phyloP scores from a whole-genome alignment of 169 alveolate species.

The Eimeria acervulina region DNA sequence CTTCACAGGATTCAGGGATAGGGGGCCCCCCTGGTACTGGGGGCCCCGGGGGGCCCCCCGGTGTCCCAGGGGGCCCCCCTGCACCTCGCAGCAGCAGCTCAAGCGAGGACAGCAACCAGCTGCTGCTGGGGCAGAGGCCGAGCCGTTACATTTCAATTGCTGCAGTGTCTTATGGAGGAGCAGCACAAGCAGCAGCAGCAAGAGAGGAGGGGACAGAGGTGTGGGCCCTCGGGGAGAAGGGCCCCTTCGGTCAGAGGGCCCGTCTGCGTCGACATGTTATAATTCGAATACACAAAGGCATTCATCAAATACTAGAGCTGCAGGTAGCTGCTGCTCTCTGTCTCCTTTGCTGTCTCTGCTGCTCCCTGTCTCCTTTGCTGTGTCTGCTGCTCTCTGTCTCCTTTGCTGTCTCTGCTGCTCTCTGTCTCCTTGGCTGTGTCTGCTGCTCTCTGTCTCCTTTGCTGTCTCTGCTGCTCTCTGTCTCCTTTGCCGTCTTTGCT shows the following conservation, averaged over 20 bases:
- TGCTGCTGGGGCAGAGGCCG: constrained; percentile 10
- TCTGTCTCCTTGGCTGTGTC: neutral
- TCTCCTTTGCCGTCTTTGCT: neutral
- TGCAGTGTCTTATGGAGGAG: neutral
- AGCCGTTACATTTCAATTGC: constrained; percentile 19
- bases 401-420: neutral
- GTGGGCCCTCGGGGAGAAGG: constrained; percentile 48
- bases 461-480: neutral
- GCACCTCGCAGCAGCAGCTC: neutral
- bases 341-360: neutral
- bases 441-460: neutral
- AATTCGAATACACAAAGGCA: constrained; percentile 73
- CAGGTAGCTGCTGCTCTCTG: constrained; percentile 19
- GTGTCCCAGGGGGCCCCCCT: neutral
- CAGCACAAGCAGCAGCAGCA: neutral
- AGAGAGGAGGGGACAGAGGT: neutral
- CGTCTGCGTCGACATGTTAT: constrained; percentile 78
- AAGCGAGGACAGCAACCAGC: neutral
- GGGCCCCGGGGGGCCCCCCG: constrained; percentile 5
- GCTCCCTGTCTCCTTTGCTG: neutral
- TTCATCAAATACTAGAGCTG: constrained; percentile 80
- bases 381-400: neutral
- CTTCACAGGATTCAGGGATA: neutral
- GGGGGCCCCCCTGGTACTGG: neutral
- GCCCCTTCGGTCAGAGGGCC: constrained; percentile 36